Evolutionary conservation across 768 basidiomycete species (phyloP).

Genomic region (Leucosporidium creatinivorum): DNA sequence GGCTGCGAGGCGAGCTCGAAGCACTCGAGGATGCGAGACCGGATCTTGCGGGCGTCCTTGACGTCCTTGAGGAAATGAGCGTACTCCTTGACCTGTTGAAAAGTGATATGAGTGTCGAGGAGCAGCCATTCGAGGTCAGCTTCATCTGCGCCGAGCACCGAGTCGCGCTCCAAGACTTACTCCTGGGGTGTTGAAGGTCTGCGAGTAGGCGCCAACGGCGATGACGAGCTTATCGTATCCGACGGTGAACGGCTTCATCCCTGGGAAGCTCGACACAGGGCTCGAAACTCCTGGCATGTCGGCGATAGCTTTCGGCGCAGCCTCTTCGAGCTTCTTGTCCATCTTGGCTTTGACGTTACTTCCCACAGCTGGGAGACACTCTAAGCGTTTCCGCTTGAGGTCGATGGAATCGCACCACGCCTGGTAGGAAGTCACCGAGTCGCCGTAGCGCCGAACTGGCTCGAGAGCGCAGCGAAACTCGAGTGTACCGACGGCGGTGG

Average conservation of each 20-base stretch:
- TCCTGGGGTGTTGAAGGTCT: constrained; percentile 48
- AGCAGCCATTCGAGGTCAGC: constrained; percentile 36
- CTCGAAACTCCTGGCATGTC: not conserved
- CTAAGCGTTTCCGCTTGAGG: constrained; percentile 24
- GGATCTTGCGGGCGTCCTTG: constrained; percentile 39
- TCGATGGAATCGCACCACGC: constrained; percentile 41
- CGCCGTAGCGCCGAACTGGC: constrained; percentile 55
- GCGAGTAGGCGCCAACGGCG: constrained; percentile 60
- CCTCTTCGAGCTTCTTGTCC: not conserved
- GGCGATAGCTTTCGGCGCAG: not conserved
- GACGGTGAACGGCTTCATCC: constrained; percentile 49
- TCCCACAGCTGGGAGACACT: constrained; percentile 18
- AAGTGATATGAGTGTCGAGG: constrained; percentile 35
- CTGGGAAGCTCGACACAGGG: constrained; percentile 7
- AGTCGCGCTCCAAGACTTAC: constrained; percentile 43
- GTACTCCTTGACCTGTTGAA: constrained; percentile 52
- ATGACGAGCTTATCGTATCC: constrained; percentile 75
- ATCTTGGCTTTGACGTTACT: not conserved
- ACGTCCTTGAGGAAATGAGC: constrained; percentile 77
- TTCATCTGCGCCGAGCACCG: not conserved
- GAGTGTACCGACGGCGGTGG: not conserved
- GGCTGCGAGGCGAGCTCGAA: constrained; percentile 85
- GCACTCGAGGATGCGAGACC: constrained; percentile 44
- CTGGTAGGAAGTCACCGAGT: not conserved
- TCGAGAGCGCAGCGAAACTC: constrained; percentile 42